Evolutionary conservation across 1,284 basidiomycete genomes (phyloP), one percentile per base, ranked within the genome.

Genomic region (Ganoderma lingzhi): DNA sequence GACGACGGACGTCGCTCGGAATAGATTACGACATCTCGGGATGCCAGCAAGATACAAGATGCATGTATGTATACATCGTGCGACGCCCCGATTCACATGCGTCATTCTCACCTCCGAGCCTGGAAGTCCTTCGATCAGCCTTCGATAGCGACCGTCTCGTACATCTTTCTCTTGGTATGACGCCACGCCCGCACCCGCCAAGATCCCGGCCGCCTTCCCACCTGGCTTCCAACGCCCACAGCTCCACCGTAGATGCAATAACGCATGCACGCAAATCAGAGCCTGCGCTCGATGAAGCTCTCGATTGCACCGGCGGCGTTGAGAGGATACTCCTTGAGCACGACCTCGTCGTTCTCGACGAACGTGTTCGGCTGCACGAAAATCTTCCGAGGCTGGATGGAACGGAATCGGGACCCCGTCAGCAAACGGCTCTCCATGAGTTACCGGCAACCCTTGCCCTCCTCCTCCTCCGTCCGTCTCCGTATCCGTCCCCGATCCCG

Each of bases 361-460:
- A 90, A 83, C 10, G 93, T 94, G 76, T 92, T 95, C 8, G 93
- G 92, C 78, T 96, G 90, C 32, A 93, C 90, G 79, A 95, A 93
- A 42, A 94, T 86, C 79, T 94, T 96, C 64, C 94, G 87, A 17
- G 94, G 91, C 88, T 93, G 70, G 60, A 68, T 64, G 56, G 37
- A 41, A n/a, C 35, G 39, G 9, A 35, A 60, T 14, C 48, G 48
- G 48, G 48, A 53, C 48, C 12, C 48, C 58, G 48, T 61, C 44
- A 66, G 39, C 28, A 63, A 10, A 23, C 9, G 8, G 17, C 62
- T 6, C 19, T 10, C 17, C 23, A 28, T 53, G 48, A 28, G 3
- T 53, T 53, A 53, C 48, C 48, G 48, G 23, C 48, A 14, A 12
- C 48, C 45, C 51, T 30, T 5, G 17, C 17, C 45, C 17, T 32